phyloP scores from a whole-genome alignment of 768 basidiomycete genomes.

The Tricholoma furcatifolium region DNA sequence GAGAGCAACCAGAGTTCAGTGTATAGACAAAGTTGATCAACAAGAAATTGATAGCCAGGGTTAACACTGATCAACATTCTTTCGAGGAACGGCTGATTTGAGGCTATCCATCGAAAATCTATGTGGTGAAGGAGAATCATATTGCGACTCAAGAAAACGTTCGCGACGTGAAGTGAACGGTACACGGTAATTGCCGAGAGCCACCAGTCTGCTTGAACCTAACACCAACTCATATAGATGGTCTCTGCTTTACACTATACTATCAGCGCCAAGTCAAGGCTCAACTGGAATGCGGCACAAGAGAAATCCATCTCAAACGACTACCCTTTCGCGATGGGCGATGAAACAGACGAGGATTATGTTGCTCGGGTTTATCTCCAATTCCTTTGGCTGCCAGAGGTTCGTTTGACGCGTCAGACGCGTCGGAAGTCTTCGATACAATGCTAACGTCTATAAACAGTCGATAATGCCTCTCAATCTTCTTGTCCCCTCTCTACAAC shows the following conservation, averaged over 20 bases:
- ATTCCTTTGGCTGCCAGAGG: slow-evolving; percentile 78
- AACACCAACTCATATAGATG: slow-evolving; percentile 5
- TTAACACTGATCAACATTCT: no score
- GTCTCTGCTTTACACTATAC: slow-evolving; percentile 15
- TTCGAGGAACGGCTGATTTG: no score
- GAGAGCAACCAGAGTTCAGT: no score
- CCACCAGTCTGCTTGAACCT: no score
- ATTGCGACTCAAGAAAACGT: no score
- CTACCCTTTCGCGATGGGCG: slow-evolving; percentile 48
- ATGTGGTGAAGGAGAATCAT: no score
- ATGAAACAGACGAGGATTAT: slow-evolving; percentile 54
- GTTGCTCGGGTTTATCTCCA: slow-evolving; percentile 68
- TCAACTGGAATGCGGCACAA: slow-evolving; percentile 56
- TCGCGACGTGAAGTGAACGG: no score
- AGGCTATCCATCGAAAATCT: no score
- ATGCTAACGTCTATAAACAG: slow-evolving; percentile 31
- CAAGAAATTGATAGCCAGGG: no score
- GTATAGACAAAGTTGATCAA: no score
- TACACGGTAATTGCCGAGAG: no score
- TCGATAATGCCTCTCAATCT: slow-evolving; percentile 68
- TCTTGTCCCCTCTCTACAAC: slow-evolving; percentile 54
- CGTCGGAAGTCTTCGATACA: neutral
- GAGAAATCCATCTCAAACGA: slow-evolving; percentile 57
- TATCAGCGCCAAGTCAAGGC: slow-evolving; percentile 12
- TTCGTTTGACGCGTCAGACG: slow-evolving; percentile 24